phyloP scores from a whole-genome alignment of 805 yeast genomes.

The Yarrowia sp. region DNA sequence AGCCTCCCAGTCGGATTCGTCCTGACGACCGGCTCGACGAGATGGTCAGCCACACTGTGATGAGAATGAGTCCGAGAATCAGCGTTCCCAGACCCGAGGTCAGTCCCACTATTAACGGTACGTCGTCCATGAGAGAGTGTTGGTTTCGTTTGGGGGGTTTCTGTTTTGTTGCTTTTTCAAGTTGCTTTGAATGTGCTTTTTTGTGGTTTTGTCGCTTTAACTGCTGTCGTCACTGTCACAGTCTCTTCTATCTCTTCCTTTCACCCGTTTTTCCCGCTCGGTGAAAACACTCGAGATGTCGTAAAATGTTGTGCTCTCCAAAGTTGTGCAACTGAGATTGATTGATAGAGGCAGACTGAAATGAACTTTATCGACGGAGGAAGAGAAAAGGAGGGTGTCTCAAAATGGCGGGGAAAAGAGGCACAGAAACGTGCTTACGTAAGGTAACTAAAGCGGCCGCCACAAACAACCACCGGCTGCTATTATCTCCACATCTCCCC shows the following conservation, averaged over 20 bases:
- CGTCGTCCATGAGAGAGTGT: constrained; percentile 42
- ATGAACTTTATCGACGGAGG: constrained; percentile 7
- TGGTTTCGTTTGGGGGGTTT: neutral
- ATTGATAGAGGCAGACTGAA: constrained; percentile 11
- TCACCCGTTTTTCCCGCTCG: constrained; percentile 14
- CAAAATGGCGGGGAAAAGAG: too few species aligned
- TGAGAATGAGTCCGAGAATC: constrained; percentile 48
- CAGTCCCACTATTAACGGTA: constrained; percentile 53
- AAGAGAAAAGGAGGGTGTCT: neutral
- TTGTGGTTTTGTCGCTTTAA: neutral
- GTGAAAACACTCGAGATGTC: constrained; percentile 36
- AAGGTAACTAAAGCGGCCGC: too few species aligned
- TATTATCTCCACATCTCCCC: too few species aligned
- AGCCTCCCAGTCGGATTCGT: constrained; percentile 20
- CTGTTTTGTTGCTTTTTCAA: neutral
- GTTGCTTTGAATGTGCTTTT: too few species aligned
- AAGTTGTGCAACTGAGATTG: neutral
- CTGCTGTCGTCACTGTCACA: neutral
- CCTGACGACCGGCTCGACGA: constrained; percentile 43
- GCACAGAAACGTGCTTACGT: too few species aligned
- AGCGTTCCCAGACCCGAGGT: constrained; percentile 52
- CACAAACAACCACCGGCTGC: too few species aligned
- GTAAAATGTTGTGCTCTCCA: constrained; percentile 8
- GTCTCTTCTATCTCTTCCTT: neutral
- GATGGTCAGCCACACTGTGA: constrained; percentile 48